Evolutionary conservation across 2,329 filamentous ascomycete species (phyloP).

Genomic region (Curvularia sp.): DNA sequence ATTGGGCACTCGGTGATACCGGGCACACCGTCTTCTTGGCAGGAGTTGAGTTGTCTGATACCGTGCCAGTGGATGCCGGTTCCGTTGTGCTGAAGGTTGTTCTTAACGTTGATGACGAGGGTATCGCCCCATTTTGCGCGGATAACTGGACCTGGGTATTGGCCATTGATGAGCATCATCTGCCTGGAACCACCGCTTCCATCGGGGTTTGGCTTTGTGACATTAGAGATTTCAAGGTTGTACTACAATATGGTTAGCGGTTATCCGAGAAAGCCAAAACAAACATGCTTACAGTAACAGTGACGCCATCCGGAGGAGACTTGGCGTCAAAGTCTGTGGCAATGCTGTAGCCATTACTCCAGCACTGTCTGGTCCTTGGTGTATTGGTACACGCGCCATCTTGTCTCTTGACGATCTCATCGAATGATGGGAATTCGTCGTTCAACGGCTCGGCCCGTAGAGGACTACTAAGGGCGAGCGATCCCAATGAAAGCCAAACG

Average conservation of each 20-base stretch:
- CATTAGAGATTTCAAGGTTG: constrained; percentile 52
- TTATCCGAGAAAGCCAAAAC: too few relatives aligned
- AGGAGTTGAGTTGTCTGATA: constrained; percentile 47
- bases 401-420: constrained; percentile 38
- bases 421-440: constrained; percentile 18
- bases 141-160: constrained; percentile 67
- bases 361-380: constrained; percentile 52
- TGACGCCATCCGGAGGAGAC: constrained; percentile 50
- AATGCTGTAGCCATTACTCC: constrained; percentile 54
- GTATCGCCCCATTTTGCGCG: constrained; percentile 50
- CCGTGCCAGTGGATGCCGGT: constrained; percentile 62
- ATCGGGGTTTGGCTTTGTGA: constrained; percentile 50
- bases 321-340: constrained; percentile 56
- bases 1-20: constrained; percentile 68
- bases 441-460: constrained; percentile 21
- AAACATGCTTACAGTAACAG: constrained; percentile 34
- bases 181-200: constrained; percentile 45
- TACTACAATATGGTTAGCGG: constrained; percentile 37
- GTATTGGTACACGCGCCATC: constrained; percentile 52
- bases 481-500: constrained; percentile 36
- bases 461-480: constrained; percentile 39
- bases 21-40: constrained; percentile 64
- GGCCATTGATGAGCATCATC: constrained; percentile 57
- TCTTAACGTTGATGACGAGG: constrained; percentile 51
- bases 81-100: constrained; percentile 53